A percentile compares a stretch with the other conserved stretches of the same genome.
Conservation (phyloP, 441 rosid genomes). For the Macaranga tanarius region DNA sequence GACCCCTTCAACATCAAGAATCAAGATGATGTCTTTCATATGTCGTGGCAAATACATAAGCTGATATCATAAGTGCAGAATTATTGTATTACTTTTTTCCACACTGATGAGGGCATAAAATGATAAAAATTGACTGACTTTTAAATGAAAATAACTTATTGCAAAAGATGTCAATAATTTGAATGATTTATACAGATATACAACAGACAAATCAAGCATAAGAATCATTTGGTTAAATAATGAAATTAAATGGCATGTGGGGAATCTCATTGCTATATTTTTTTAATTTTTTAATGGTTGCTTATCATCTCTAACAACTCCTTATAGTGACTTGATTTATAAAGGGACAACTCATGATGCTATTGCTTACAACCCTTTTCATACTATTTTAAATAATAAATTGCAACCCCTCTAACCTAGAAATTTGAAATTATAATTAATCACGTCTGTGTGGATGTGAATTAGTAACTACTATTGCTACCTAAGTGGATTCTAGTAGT, state of each 20-base stretch:
- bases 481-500: neutral
- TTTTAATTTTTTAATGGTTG: neutral
- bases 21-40: neutral
- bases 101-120: neutral
- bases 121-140: neutral
- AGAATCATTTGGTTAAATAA: neutral
- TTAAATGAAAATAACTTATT: neutral
- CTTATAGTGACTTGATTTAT: neutral
- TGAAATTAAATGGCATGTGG: neutral
- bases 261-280: neutral
- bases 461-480: neutral
- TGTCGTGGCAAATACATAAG: neutral
- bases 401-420: too few species aligned
- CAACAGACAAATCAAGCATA: neutral
- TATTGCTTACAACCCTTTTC: neutral
- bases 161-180: neutral
- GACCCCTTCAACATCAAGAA: too few species aligned
- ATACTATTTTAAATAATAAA: too few species aligned
- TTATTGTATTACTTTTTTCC: neutral
- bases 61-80: too few species aligned
- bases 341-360: neutral
- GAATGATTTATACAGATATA: neutral
- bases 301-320: neutral
- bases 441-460: constrained; percentile 8
- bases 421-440: neutral